Conservation (phyloP, 768 basidiomycete genomes). For the Leccinellum luteum region DNA sequence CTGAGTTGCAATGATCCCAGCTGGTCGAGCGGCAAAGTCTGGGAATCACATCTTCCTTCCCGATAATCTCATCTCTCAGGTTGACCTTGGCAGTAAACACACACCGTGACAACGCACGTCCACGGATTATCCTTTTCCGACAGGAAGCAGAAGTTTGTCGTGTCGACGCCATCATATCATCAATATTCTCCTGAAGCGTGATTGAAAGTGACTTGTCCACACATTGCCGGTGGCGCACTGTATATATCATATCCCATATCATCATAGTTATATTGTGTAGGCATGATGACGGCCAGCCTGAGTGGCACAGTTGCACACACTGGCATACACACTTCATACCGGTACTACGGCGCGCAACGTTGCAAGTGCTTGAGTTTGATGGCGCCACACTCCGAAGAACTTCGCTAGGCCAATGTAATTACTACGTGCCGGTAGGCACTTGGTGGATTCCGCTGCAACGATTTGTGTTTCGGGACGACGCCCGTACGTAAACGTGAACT, state of each 20-base stretch:
- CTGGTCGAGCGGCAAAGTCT: neutral
- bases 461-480: conserved; percentile 1
- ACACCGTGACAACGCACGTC: neutral
- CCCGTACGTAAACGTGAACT: conserved; percentile 16
- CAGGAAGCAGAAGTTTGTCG: neutral
- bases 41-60: neutral
- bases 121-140: conserved; percentile 8
- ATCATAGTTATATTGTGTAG: neutral
- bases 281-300: neutral
- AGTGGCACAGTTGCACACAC: neutral
- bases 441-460: neutral
- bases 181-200: neutral
- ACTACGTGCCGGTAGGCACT: neutral
- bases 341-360: neutral
- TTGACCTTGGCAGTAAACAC: neutral
- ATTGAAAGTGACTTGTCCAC: neutral
- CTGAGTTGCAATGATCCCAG: neutral
- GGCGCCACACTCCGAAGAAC: conserved; percentile 2
- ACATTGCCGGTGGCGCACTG: conserved; percentile 15
- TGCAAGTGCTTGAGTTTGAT: conserved; percentile 8
- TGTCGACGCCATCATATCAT: neutral
- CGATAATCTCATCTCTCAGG: neutral
- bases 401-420: neutral
- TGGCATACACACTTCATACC: neutral
- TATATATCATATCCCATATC: neutral